Conservation (phyloP, 257 asterid species). For the Solanum pennellii region DNA sequence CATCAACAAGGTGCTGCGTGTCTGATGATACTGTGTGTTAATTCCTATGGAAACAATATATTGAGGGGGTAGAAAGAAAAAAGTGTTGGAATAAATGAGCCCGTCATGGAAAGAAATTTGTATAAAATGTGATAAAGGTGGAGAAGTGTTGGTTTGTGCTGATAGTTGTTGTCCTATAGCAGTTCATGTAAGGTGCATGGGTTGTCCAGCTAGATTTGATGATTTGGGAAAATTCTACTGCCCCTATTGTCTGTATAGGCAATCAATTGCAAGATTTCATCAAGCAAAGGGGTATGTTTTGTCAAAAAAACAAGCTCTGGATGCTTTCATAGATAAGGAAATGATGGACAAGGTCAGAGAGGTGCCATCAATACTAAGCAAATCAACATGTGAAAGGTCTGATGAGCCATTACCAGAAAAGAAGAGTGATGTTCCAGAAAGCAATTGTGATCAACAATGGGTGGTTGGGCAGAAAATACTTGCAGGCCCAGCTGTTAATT, state of each 20-base stretch:
- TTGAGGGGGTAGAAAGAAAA: not conserved
- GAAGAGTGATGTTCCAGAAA: not conserved
- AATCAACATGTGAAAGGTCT: constrained; percentile 4
- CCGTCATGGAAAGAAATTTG: constrained; percentile 31
- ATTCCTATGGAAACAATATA: not conserved
- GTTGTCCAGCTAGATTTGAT: constrained; percentile 40
- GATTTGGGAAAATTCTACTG: constrained; percentile 52
- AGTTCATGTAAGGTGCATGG: constrained; percentile 55
- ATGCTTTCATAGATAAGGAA: constrained; percentile 32
- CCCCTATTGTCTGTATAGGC: constrained; percentile 60
- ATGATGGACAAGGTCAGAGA: constrained; percentile 9
- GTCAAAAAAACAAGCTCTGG: constrained; percentile 46
- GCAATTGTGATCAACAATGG: not conserved
- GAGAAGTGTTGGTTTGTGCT: constrained; percentile 49
- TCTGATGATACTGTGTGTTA: not conserved
- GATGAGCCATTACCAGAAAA: not conserved
- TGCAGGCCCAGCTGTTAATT: constrained; percentile 5
- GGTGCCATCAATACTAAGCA: constrained; percentile 6
- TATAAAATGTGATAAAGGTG: constrained; percentile 61
- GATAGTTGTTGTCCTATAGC: constrained; percentile 55
- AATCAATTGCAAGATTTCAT: constrained; percentile 29
- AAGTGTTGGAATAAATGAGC: constrained; percentile 29
- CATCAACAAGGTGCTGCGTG: not conserved
- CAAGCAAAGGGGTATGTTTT: constrained; percentile 46
- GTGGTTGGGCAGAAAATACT: constrained; percentile 3